Evolutionary conservation across 139 green algal genomes (phyloP), one percentile per base, ranked within the genome.

Genomic region (Volvox reticuliferus): DNA sequence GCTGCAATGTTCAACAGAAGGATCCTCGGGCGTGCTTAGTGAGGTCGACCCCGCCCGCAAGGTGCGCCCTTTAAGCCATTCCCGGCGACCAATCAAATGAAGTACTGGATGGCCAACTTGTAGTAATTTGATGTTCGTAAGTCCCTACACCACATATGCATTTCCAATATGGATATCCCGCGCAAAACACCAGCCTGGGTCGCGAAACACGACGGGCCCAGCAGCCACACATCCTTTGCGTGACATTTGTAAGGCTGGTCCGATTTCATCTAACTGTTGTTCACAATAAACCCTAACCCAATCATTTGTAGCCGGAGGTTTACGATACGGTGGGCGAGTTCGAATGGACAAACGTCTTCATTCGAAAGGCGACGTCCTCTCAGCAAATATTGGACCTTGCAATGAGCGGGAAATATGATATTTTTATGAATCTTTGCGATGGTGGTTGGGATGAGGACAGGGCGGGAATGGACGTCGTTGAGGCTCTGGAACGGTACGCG

Each of bases 381-480:
- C 6, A 65, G 20, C 82, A 88, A 67, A 22, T 88, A 67, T 61
- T 88, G 79, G 79, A 73, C 19, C 79, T 86, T 28, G 79, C 50
- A 22, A 30, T 61, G 1, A 84, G 35, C 44, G 84, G 84, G 22
- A 12, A 22, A 6, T 89, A 86, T 30, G 89, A 92, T 61, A 82
- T 92, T 18, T 92, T 83, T 68, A 50, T 92, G 30, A 92, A 92
- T 82, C 81, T 92, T 55, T 92, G 89, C n/a, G 89, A 92, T 33
- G 89, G 89, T 17, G 89, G 69, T n/a, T 88, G 35, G 35, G 89
- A 92, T 21, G 89, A 92, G 50, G 89, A 89, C 81, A 63, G 89
- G 14, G 89, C 89, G 21, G 89, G 89, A 0, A 22, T 26, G 81
- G 89, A 92, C 19, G 89, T 92, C 80, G 81, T 92, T 30, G 61